Conservation (phyloP, 306 rosid genomes). For the Castanea crenata region DNA sequence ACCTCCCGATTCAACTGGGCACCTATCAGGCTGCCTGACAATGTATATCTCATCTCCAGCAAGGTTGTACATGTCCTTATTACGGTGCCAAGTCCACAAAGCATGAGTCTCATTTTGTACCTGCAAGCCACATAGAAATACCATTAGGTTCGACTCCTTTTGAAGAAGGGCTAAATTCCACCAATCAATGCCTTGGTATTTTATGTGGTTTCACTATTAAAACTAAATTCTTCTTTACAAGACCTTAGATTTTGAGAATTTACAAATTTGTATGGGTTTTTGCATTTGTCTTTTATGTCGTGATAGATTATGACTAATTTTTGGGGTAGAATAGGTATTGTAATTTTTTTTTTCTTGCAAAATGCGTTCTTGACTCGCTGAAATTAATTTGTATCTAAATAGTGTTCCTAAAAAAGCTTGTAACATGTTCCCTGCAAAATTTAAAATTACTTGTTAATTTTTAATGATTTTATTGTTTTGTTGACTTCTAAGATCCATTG, state of each 20-base stretch:
- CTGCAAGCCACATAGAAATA: conserved; percentile 34
- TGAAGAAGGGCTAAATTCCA: neutral
- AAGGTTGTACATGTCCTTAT: conserved; percentile 53
- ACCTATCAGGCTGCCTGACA: conserved; percentile 74
- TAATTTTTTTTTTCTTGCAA: neutral
- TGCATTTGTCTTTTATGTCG: neutral
- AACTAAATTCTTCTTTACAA: neutral
- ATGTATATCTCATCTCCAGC: conserved; percentile 76
- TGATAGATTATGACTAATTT: neutral
- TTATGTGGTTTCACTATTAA: neutral
- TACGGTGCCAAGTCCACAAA: conserved; percentile 87
- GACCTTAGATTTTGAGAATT: neutral
- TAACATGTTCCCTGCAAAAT: neutral
- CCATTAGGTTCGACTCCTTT: conserved; percentile 15
- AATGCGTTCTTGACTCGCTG: neutral
- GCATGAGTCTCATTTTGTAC: conserved; percentile 89
- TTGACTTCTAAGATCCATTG: neutral
- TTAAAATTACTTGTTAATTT: neutral
- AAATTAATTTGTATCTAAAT: neutral
- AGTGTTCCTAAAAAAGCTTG: neutral
- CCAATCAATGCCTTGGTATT: neutral
- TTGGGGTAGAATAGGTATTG: neutral
- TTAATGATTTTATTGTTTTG: neutral
- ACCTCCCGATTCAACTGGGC: conserved; percentile 37
- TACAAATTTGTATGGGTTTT: neutral